phyloP scores from a whole-genome alignment of 2,329 filamentous ascomycete genomes.

The Verticillium isaacii region DNA sequence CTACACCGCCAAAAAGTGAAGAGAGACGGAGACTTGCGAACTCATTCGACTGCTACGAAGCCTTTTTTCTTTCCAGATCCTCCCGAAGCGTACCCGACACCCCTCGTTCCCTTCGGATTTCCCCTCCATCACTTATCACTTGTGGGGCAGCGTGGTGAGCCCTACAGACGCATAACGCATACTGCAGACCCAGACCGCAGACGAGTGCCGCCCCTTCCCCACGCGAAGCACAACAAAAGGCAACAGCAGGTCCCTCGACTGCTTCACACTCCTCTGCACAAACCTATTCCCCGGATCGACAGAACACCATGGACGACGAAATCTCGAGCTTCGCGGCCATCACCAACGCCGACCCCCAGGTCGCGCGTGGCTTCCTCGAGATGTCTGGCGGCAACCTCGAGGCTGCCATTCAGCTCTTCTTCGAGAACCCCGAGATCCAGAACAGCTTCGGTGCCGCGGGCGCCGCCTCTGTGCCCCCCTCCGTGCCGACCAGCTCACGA shows the following conservation, averaged over 20 bases:
- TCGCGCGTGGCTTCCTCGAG: slow-evolving; percentile 78
- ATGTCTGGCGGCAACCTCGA: slow-evolving; percentile 80
- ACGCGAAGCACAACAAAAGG: neutral
- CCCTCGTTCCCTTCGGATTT: neutral
- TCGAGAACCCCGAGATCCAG: slow-evolving; percentile 76
- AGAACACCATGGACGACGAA: slow-evolving; percentile 59
- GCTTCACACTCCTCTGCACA: neutral
- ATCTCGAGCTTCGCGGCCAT: slow-evolving; percentile 77
- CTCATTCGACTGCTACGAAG: neutral
- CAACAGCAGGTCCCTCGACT: neutral
- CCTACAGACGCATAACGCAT: neutral
- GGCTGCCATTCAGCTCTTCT: slow-evolving; percentile 85
- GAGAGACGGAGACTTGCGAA: neutral
- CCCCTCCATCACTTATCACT: neutral
- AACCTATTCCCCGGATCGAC: neutral
- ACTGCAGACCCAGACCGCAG: neutral
- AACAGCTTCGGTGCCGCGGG: slow-evolving; percentile 34
- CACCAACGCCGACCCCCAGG: slow-evolving; percentile 67
- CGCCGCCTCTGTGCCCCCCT: slow-evolving; percentile 12
- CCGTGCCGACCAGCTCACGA: slow-evolving; percentile 20
- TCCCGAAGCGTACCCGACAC: neutral
- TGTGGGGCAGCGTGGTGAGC: neutral
- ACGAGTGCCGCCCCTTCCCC: neutral
- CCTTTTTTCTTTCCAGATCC: neutral
- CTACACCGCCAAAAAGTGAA: neutral